Conservation (phyloP, 257 asterid genomes). For the Fraxinus americana region DNA sequence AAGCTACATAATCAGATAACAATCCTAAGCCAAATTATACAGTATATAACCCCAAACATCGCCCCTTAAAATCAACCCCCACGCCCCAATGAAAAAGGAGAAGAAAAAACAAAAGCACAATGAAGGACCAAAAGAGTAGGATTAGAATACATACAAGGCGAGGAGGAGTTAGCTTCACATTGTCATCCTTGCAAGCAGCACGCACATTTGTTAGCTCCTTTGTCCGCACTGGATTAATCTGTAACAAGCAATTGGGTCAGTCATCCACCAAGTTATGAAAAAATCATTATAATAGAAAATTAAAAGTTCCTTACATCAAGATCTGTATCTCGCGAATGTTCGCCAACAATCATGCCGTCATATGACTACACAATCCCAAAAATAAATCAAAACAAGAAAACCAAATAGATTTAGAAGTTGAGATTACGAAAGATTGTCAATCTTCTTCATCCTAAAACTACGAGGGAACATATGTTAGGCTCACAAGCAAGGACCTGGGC, state of each 20-base stretch:
- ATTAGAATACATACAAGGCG: slow-evolving; percentile 68
- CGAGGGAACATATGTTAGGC: not conserved
- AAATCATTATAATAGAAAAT: slow-evolving; percentile 6
- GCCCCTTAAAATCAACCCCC: not conserved
- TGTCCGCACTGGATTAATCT: slow-evolving; percentile 87
- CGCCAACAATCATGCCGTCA: slow-evolving; percentile 99
- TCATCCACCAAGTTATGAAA: slow-evolving; percentile 21
- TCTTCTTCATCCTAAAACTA: slow-evolving; percentile 14
- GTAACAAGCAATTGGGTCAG: slow-evolving; percentile 33
- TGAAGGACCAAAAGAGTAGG: not conserved
- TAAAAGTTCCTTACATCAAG: slow-evolving; percentile 73
- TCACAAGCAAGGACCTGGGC: not conserved
- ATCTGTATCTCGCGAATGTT: slow-evolving; percentile 94
- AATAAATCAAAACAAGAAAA: not conserved
- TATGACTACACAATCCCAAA: slow-evolving; percentile 65
- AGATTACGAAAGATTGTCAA: slow-evolving; percentile 11
- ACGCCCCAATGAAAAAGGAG: not conserved
- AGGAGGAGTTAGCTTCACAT: slow-evolving; percentile 92
- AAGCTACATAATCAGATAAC: not conserved
- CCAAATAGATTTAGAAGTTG: slow-evolving; percentile 8
- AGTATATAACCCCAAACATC: not conserved
- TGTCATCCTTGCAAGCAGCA: slow-evolving; percentile 90
- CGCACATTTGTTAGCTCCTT: slow-evolving; percentile 88
- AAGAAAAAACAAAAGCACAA: not conserved
- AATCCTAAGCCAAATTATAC: not conserved